These are phyloP conservation scores for Phaseolus lunatus DNA, from an alignment of 306 rosid species.

Conservation along the genomic window DNA sequence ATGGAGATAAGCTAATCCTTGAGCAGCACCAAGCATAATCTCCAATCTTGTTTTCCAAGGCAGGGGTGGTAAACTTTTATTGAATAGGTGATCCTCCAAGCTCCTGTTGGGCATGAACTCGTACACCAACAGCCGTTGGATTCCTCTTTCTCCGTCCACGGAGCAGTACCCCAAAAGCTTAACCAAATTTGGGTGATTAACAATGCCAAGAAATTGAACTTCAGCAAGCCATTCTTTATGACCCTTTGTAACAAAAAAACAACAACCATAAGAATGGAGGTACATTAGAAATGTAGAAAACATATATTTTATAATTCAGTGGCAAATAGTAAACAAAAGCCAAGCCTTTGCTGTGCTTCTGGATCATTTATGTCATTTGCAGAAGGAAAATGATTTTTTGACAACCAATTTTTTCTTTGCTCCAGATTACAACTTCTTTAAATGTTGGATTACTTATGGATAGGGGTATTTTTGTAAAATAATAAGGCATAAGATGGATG, in stretches of 20 bases:
- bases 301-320: background rate
- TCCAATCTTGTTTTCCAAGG: constrained; percentile 86
- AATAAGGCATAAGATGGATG: no score
- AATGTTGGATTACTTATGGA: no score
- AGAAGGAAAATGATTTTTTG: no score
- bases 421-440: no score
- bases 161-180: constrained; percentile 96
- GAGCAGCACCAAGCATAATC: constrained; percentile 85
- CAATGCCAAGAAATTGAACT: constrained; percentile 92
- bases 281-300: background rate
- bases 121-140: constrained; percentile 85
- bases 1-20: constrained; percentile 91
- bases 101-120: constrained; percentile 90
- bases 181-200: constrained; percentile 84
- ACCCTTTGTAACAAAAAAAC: constrained; percentile 61
- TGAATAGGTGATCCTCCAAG: constrained; percentile 88
- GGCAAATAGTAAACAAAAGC: background rate
- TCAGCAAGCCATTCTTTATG: constrained; percentile 99
- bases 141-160: constrained; percentile 88
- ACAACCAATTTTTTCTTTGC: no score
- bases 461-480: no score
- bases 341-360: background rate
- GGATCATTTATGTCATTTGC: background rate
- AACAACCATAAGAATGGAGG: constrained; percentile 32
- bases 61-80: constrained; percentile 52